Evolutionary conservation across 352 stramenopile species (phyloP), one percentile per base, ranked within the genome.

Genomic region (Globisporangium paddicum): DNA sequence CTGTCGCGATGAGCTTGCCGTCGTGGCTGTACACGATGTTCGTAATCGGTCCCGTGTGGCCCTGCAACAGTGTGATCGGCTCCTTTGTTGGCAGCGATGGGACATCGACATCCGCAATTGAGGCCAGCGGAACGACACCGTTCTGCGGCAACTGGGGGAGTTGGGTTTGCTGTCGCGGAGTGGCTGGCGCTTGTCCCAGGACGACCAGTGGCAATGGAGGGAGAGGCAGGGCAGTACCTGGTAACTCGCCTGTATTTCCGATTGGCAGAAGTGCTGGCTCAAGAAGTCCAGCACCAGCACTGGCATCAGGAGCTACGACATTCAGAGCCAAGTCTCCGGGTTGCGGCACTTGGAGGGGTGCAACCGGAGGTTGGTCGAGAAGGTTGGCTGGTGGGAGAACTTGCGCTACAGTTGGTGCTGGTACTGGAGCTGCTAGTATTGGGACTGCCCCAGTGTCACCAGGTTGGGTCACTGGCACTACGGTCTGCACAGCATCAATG

Each of bases 21-120:
- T 67, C 66, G 59, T 90, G 71, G 47, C 90, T 98, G 64, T 98
- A 98, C 19, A 90, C 77, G 21, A 98, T 86, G 67, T 98, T 96
- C 19, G 95, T 98, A 35, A 98, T 92, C n/a, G 92, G 76, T 44
- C 87, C 90, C 41, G 94, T 84, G 71, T 98, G 95, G 3, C 90
- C 95, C 55, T 87, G 80, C 30, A 98, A 60, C 21, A 80, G 60
- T 10, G 75, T 75, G 46, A 87, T 74, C 6, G 79, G 76, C 23
- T 89, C 77, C 30, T 79, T 78, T 32, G 68, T 79, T 14, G 67
- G 66, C 21, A 77, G 49, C 11, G 55, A 57, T 2, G 72, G 76
- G 19, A 86, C 64, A 37, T 73, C 73, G 11, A 74, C 72, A 34
- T 86, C 78, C 9, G 64, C 76, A 13, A 88, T 58, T 21, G 71